These are phyloP conservation scores for Mucor ambiguus DNA, from an alignment of 371 early-diverging fungal genomes.

Conservation along the genomic window DNA sequence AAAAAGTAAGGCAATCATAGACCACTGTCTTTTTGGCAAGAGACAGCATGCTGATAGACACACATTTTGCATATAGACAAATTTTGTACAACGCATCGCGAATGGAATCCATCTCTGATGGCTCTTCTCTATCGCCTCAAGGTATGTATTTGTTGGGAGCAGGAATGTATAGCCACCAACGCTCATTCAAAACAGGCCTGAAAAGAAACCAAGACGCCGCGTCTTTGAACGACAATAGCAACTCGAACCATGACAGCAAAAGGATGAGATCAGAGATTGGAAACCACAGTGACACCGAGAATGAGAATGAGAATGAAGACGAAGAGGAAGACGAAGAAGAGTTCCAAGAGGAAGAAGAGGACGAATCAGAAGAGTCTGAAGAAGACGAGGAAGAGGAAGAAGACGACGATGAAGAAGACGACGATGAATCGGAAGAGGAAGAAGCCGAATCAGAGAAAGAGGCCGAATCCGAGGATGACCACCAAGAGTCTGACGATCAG, in stretches of 20 bases:
- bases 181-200: background rate
- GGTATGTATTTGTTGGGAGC: background rate
- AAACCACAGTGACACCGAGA: background rate
- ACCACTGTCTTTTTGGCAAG: background rate
- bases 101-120: conserved; percentile 16
- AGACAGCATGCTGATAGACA: conserved; percentile 12
- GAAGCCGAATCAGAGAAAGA: background rate
- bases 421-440: background rate
- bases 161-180: background rate
- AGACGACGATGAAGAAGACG: conserved; percentile 4
- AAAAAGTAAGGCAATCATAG: conserved; percentile 37
- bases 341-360: conserved; percentile 2
- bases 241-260: background rate
- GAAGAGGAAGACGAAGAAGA: background rate
- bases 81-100: conserved; percentile 26
- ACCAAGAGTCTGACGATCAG: conserved; percentile 6
- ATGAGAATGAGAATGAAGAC: conserved; percentile 3
- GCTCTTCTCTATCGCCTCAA: conserved; percentile 15
- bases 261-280: background rate
- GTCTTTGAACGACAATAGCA: background rate
- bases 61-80: conserved; percentile 21
- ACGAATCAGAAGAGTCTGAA: background rate
- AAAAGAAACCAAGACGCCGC: conserved; percentile 21
- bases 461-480: conserved; percentile 7
- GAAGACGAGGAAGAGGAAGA: conserved; percentile 8